phyloP scores from a whole-genome alignment of 2,329 filamentous ascomycete species.

The Rhynchosporium secalis region DNA sequence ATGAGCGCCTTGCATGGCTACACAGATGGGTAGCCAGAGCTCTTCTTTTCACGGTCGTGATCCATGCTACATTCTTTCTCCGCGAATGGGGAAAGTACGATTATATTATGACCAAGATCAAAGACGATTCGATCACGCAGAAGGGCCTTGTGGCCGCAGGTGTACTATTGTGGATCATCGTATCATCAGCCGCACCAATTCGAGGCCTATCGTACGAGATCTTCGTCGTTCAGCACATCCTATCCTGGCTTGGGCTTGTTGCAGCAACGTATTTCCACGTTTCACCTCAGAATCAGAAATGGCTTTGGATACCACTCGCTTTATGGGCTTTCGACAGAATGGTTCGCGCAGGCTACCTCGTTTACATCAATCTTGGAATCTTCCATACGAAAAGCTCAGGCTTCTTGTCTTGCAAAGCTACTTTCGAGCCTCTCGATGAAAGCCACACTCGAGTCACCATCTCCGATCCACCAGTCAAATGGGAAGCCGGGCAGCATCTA shows the following conservation, averaged over 20 bases:
- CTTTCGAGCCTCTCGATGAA: conserved; percentile 51
- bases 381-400: conserved; percentile 40
- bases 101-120: conserved; percentile 50
- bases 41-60: conserved; percentile 52
- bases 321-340: conserved; percentile 49
- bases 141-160: conserved; percentile 54
- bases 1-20: conserved; percentile 65
- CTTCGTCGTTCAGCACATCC: conserved; percentile 54
- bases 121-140: conserved; percentile 49
- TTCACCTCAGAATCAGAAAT: conserved; percentile 44
- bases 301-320: conserved; percentile 49
- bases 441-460: conserved; percentile 58
- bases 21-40: conserved; percentile 59
- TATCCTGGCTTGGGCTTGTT: conserved; percentile 51
- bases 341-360: conserved; percentile 40
- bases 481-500: conserved; percentile 63
- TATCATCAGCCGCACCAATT: conserved; percentile 52
- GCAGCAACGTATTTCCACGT: conserved; percentile 51
- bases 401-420: conserved; percentile 45
- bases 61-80: conserved; percentile 57
- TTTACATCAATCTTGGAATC: conserved; percentile 45
- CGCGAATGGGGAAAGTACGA: conserved; percentile 52
- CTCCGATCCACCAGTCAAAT: conserved; percentile 53
- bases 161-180: conserved; percentile 51
- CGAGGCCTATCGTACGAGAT: conserved; percentile 52